These are phyloP conservation scores for Oldenlandia corymbosa DNA, from an alignment of 257 asterid genomes.

Conservation along the genomic window DNA sequence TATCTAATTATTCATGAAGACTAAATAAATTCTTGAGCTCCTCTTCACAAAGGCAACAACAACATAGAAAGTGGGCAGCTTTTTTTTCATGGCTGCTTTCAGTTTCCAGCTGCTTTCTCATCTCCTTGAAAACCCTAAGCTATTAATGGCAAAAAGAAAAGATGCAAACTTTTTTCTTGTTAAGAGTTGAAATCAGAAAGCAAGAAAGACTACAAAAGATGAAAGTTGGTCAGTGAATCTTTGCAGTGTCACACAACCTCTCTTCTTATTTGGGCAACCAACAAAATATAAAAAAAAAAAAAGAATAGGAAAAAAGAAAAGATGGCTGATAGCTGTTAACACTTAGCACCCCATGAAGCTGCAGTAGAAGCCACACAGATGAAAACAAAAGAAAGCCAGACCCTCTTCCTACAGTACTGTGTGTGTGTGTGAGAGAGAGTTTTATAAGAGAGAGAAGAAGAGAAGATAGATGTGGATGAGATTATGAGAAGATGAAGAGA, in stretches of 20 bases:
- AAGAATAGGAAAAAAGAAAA: no score
- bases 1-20: no score
- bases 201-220: background rate
- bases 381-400: conserved; percentile 26
- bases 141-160: conserved; percentile 2
- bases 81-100: background rate
- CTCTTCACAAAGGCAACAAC: no score
- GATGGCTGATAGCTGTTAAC: conserved; percentile 48
- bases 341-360: conserved; percentile 29
- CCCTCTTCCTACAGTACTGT: background rate
- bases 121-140: conserved; percentile 1
- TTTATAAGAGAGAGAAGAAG: conserved; percentile 31
- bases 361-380: conserved; percentile 57
- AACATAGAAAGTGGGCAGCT: no score
- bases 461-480: conserved; percentile 60
- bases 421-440: conserved; percentile 10
- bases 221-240: conserved; percentile 14
- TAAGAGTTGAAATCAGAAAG: conserved; percentile 1
- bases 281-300: no score
- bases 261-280: conserved; percentile 16
- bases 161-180: no score
- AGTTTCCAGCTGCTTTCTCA: background rate
- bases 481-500: no score
- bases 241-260: conserved; percentile 13
- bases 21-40: no score